These are phyloP conservation scores for Venturia asperata DNA, from an alignment of 2,329 filamentous ascomycete genomes.

Conservation along the genomic window DNA sequence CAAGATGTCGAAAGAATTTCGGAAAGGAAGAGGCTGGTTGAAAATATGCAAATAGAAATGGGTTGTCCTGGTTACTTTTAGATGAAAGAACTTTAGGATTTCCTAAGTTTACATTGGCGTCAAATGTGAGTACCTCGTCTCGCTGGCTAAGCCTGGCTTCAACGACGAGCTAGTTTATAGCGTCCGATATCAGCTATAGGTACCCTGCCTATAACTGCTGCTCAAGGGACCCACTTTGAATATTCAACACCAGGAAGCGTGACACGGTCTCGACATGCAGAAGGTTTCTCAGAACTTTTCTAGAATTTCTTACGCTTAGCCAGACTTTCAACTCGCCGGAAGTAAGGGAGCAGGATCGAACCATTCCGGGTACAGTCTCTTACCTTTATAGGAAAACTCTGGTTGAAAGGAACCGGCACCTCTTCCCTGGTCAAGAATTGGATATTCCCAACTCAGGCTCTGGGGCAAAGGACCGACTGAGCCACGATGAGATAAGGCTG, in stretches of 20 bases:
- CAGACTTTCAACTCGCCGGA: too few species aligned
- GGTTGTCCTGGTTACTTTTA: neutral
- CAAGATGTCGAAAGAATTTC: neutral
- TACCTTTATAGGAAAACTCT: neutral
- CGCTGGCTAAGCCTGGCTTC: neutral
- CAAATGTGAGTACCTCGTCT: neutral
- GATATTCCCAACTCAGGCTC: neutral
- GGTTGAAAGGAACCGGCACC: neutral
- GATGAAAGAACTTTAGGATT: neutral
- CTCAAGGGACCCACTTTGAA: neutral
- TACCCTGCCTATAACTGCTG: neutral
- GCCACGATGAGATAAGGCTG: neutral
- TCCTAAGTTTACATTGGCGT: neutral
- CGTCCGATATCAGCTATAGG: neutral
- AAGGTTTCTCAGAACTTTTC: neutral
- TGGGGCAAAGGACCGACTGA: neutral
- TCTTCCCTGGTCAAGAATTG: neutral
- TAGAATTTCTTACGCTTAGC: too few species aligned
- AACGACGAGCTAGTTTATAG: neutral
- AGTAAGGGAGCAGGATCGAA: too few species aligned
- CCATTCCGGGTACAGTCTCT: too few species aligned
- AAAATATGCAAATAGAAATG: neutral
- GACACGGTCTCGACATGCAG: neutral
- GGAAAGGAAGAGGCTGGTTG: neutral
- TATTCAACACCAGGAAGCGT: neutral